Evolutionary conservation across 2,329 filamentous ascomycete genomes (phyloP), one percentile per base, ranked within the genome.

Genomic region (Sphaerulina musiva): DNA sequence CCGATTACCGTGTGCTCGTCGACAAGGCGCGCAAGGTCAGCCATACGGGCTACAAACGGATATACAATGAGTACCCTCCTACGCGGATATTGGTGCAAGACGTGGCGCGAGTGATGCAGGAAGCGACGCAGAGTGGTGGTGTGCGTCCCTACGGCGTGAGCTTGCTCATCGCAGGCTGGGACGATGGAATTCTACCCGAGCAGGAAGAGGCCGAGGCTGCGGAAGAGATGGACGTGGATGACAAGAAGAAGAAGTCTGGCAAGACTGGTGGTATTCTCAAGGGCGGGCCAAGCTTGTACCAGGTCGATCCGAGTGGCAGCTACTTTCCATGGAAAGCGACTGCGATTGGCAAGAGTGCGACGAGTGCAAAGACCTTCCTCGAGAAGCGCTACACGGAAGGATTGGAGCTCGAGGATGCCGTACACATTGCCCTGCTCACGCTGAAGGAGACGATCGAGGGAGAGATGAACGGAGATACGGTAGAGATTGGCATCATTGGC

Each of bases 281-380:
- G 78, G 92, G 93, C 48, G 92, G 93, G 5, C 93, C 93, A 46
- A 96, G 95, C 80, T 76, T 98, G 70, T 98, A 98, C 77, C 92
- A 98, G 77, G 93, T 98, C 64, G 93, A 98, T 71, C 93, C 93
- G n/a, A 95, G 89, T 62, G 93, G 93, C 64, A 95, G 89, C 72
- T 98, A 98, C 73, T 98, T 96, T 73, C 93, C 93, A 3, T 98
- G 93, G 93, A 98, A 98, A 80, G 93, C 93, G 41, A 98, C 93
- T 46, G 93, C 93, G 49, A 98, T 98, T 69, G 93, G 93, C 69
- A 98, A 98, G 83, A 95, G 91, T 70, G 93, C 93, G 50, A 95
- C 93, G 40, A 95, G 90, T 68, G 93, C 93, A 53, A 98, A 98
- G 83, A 98, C 93, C 0, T 98, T 98, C 78, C 75, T 98, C 71